Base-by-base conservation (phyloP, 129 eudicot genomes). In the Centaurea solstitialis region DNA sequence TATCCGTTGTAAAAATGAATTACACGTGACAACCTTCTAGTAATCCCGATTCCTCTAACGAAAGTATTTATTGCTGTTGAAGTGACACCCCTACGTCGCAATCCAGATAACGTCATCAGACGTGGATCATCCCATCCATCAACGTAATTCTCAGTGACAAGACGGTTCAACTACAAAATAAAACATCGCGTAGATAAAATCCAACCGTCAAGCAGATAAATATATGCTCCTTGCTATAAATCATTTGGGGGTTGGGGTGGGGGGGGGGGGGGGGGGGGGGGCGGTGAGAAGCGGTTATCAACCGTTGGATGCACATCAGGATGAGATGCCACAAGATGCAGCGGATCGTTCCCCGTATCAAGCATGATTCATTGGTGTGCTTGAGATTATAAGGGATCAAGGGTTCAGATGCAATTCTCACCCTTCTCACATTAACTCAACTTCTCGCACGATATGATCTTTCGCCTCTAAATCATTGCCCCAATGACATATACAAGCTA, bases 121-220 rank as follows among this genome's bases (percentile, higher is more conserved):
- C 99, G 97, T 70, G 99, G 99, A 80, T 96, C 99, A 81, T 96
- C 99, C 99, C 99, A 96, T 73, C 99, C 99, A 85, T 96, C 98
- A 24, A 96, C 98, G 83, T 88, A 88, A 12, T 89, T 93, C 66
- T 96, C 97, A 26, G 98, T 93, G 50, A 96, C 98, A 73, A 96
- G 99, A n/a, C 95, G 92, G 59, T 93, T 96, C 68, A 96, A 86
- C 99, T 96, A 86, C 86, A 88, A 78, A 24, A 68, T 15, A 22
- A 7, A 69, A 4, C 24, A 50, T 50, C 37, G 62, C 43, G 33
- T 11, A 71, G 65, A 62, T 76, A 40, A 73, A 28, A 78, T 74
- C 24, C 5, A 22, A 78, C 11, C 68, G 50, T 18, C 38, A 77
- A 4, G 43, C n/a, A 38, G 26, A 65, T 11, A 26, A 45, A 18